These are phyloP conservation scores for Boletus edulis DNA, from an alignment of 768 basidiomycete genomes.

Conservation along the genomic window DNA sequence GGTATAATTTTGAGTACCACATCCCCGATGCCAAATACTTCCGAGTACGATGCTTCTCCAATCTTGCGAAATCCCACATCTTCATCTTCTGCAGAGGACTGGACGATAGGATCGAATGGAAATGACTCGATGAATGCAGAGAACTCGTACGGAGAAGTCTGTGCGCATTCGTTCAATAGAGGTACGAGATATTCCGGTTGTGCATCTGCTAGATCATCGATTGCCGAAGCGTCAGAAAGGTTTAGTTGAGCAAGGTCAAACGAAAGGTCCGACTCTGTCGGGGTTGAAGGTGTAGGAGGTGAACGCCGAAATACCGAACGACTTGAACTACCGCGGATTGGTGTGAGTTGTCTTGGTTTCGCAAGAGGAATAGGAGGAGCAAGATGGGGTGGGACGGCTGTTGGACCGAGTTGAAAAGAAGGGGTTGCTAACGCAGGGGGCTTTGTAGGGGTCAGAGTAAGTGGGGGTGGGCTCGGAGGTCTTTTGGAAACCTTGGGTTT, in stretches of 20 bases:
- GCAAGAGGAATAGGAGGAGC: conserved; percentile 16
- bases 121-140: conserved; percentile 82
- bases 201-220: conserved; percentile 42
- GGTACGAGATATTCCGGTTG: conserved; percentile 57
- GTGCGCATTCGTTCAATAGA: conserved; percentile 69
- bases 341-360: conserved; percentile 65
- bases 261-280: conserved; percentile 47
- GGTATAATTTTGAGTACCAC: conserved; percentile 92
- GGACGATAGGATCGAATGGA: conserved; percentile 69
- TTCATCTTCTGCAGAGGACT: conserved; percentile 28
- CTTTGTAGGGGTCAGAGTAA: conserved; percentile 3
- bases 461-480: conserved; percentile 7
- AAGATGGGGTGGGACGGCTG: conserved; percentile 1
- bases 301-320: conserved; percentile 36
- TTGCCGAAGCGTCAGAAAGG: conserved; percentile 46
- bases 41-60: conserved; percentile 95
- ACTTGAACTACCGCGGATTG: conserved; percentile 49
- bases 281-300: conserved; percentile 56
- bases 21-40: conserved; percentile 89
- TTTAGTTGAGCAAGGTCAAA: conserved; percentile 38
- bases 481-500: conserved; percentile 16
- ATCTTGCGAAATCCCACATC: conserved; percentile 69
- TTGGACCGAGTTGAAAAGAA: neutral
- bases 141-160: conserved; percentile 70
- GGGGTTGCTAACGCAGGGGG: neutral